Evolutionary conservation across 148 eudicot species (phyloP), one percentile per base, ranked within the genome.

Genomic region (Spergularia bocconei): DNA sequence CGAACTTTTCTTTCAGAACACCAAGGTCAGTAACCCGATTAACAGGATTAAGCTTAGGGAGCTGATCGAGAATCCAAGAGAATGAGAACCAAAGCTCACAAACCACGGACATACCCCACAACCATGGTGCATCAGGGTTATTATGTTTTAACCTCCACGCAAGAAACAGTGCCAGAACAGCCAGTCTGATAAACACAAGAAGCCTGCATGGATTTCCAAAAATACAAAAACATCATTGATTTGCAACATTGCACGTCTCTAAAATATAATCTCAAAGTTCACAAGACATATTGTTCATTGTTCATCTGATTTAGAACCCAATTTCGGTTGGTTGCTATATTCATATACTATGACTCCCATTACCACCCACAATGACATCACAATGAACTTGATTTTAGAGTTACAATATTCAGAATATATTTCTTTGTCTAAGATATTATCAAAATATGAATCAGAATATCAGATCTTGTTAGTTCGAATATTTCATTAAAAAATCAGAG

Each of bases 11-110:
- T 81, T 83, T 86, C 63, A 93, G 78, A 50, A 93, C 93, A 10
- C 69, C 76, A 15, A 93, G 93, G 76, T 93, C 98, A 2, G 91
- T 79, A 13, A 86, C 90, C 1, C 98, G 97, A 77, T 91, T 93
- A 19, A 93, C 87, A 0, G 98, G 98, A 73, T 76, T 86, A 60
- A 93, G 85, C 78, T 93, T 93, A 3, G 98, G 98, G 38, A 94
- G 95, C 84, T 88, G 93, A 72, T 94, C 97, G 63, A 91, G 95
- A n/a, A 94, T 75, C 97, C 98, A 94, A 54, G 98, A 90, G 86
- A 94, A 91, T 0, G 97, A 90, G 51, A 94, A 94, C 98, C 98
- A 94, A 13, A 94, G 19, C 78, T 94, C 98, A 67, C 98, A 94
- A 69, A 94, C 75, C 33, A 94, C 80, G 13, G 98, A 94, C 95